These are phyloP conservation scores for Hypoxylon sp. DNA, from an alignment of 2,329 filamentous ascomycete genomes.

Conservation along the genomic window DNA sequence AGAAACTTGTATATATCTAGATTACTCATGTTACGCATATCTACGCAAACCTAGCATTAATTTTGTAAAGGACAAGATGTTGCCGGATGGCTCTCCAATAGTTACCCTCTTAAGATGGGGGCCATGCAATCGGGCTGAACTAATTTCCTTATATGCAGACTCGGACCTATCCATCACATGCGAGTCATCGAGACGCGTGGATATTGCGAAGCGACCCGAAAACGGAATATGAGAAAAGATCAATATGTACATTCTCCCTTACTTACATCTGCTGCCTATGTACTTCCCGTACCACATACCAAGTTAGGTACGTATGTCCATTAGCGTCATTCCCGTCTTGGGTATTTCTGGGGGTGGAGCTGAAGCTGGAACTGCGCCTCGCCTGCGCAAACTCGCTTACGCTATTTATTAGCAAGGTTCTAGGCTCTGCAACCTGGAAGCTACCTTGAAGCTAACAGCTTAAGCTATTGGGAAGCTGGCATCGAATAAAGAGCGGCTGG, in stretches of 20 bases:
- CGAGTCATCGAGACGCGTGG: background rate
- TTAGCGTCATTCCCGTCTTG: slow-evolving; percentile 15
- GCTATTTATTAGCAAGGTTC: background rate
- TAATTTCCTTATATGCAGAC: background rate
- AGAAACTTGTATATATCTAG: slow-evolving; percentile 10
- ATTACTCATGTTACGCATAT: slow-evolving; percentile 4
- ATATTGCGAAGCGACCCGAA: background rate
- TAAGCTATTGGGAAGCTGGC: background rate
- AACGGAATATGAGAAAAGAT: background rate
- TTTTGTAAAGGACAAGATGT: slow-evolving; percentile 2
- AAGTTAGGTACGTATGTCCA: background rate
- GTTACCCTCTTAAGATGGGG: background rate
- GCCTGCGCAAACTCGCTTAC: background rate
- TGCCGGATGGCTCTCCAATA: background rate
- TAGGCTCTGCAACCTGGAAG: background rate
- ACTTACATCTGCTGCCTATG: background rate
- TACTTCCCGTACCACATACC: background rate
- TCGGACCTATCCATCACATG: background rate
- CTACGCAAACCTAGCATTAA: background rate
- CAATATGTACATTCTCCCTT: background rate
- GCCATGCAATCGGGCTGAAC: background rate
- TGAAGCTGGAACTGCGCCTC: slow-evolving; percentile 17
- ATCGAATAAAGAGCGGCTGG: background rate
- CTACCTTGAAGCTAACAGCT: slow-evolving; percentile 1
- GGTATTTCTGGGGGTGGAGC: slow-evolving; percentile 21